Evolutionary conservation across 805 yeast species (phyloP), one percentile per base, ranked within the genome.

Genomic region (Scheffersomyces lignosus): DNA sequence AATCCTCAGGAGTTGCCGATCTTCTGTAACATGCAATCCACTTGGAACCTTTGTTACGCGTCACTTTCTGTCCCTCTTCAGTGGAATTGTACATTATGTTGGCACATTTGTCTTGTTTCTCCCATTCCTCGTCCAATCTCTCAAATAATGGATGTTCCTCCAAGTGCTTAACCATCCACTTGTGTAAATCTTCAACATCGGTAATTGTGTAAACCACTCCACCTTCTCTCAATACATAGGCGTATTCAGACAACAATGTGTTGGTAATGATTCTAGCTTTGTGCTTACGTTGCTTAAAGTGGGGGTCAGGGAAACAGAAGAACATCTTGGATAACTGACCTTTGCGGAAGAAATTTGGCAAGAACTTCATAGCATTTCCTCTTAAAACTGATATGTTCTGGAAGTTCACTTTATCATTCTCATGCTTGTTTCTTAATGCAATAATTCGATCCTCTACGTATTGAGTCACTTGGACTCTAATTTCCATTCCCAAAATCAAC

Each of bases 271-370:
- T 93, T 69, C 99, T 77, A 5, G 97, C 97, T 73, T 93, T 93
- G 66, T 93, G 99, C 59, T 93, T 93, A 56, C 98, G 76, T 63
- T 88, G 95, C 60, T 93, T 93, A 73, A 93, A 93, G 62, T 93
- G 99, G 5, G 99, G 99, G 63, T 93, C 99, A n/a, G 99, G 99
- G 76, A 93, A 93, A 62, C 99, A 93, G 70, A 93, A 93, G 67
- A 93, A 93, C 77, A 93, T 87, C 70, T 91, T 93, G 23, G 83
- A 78, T 34, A 90, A 67, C 58, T 89, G 97, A 5, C 81, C 80
- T 60, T 83, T 83, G 40, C 73, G 70, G 66, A 93, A 93, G 61
- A 93, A 93, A 60, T 93, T 93, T 15, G 99, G 98, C 44, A 89
- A 66, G 56, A 93, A 93, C 63, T 93, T 93, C 99, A 93, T 93